A percentile compares a stretch with the other conserved stretches of the same genome.
These are phyloP conservation scores for Aspergillus tubingensis DNA, from an alignment of 2,329 filamentous ascomycete genomes.

Conservation along the genomic window DNA sequence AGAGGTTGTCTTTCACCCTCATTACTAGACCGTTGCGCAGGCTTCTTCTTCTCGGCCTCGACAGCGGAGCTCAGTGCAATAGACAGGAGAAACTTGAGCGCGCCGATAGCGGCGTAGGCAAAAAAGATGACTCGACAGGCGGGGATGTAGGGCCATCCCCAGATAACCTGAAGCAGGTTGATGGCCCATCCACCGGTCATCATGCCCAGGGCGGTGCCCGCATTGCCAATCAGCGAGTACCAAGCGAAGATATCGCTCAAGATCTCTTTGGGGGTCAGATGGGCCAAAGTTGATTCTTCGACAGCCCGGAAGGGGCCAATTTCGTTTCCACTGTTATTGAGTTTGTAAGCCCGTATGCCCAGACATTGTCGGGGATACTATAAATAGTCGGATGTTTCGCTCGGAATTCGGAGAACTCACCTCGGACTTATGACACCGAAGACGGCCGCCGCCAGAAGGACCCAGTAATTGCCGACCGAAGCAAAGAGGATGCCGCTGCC, in stretches of 20 bases:
- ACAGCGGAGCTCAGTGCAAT: constrained; percentile 51
- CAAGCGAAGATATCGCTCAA: constrained; percentile 66
- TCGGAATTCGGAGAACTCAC: constrained; percentile 20
- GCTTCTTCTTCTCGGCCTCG: constrained; percentile 42
- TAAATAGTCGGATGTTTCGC: background rate
- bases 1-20: constrained; percentile 43
- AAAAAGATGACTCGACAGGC: constrained; percentile 61
- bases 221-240: constrained; percentile 58
- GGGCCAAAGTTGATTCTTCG: constrained; percentile 65
- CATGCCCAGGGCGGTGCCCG: constrained; percentile 63
- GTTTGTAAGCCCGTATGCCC: background rate
- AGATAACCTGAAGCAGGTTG: constrained; percentile 48
- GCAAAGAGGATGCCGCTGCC: constrained; percentile 58
- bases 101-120: constrained; percentile 58
- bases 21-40: constrained; percentile 12
- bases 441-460: constrained; percentile 59
- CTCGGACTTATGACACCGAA: constrained; percentile 63
- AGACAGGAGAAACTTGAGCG: constrained; percentile 56
- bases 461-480: constrained; percentile 59
- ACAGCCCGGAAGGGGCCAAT: constrained; percentile 69
- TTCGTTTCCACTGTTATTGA: constrained; percentile 55
- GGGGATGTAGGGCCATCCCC: constrained; percentile 48
- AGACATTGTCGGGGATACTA: background rate
- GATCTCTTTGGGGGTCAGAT: constrained; percentile 58
- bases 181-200: constrained; percentile 62